Evolutionary conservation across 2,329 filamentous ascomycete species (phyloP).

Genomic region (Hymenoscyphus occultus): DNA sequence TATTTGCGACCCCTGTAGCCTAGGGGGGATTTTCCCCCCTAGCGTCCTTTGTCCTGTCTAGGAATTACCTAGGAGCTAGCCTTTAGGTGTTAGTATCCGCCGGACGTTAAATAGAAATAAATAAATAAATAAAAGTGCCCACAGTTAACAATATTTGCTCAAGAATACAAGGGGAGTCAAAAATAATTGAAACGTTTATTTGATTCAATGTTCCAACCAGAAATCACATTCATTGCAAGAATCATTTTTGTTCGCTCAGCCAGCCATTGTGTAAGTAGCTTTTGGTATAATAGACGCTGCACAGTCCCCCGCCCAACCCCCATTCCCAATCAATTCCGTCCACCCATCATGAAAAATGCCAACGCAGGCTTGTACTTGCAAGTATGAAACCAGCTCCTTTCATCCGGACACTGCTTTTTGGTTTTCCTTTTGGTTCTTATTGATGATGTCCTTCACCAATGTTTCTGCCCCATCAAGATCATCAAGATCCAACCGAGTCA

Average conservation of each 20-base stretch:
- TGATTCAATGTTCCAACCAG: too few species aligned
- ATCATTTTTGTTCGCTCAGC: background rate
- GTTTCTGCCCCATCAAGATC: background rate
- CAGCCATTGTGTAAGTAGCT: background rate
- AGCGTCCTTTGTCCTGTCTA: too few species aligned
- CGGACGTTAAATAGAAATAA: too few species aligned
- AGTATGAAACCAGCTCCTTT: background rate
- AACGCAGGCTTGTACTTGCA: background rate
- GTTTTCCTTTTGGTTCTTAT: background rate
- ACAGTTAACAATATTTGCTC: too few species aligned
- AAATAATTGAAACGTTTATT: too few species aligned
- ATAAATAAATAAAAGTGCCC: too few species aligned
- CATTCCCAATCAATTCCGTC: background rate
- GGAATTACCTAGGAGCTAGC: too few species aligned
- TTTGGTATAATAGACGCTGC: background rate
- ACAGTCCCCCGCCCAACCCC: background rate
- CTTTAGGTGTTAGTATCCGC: too few species aligned
- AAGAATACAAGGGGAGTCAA: too few species aligned
- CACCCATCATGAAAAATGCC: background rate
- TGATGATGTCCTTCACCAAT: background rate
- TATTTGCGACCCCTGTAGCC: too few species aligned
- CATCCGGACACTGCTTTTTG: background rate
- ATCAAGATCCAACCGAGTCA: background rate
- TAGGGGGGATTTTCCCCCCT: too few species aligned
- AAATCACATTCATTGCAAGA: background rate